Conservation (phyloP, 257 asterid species). For the Galeopsis tetrahit region DNA sequence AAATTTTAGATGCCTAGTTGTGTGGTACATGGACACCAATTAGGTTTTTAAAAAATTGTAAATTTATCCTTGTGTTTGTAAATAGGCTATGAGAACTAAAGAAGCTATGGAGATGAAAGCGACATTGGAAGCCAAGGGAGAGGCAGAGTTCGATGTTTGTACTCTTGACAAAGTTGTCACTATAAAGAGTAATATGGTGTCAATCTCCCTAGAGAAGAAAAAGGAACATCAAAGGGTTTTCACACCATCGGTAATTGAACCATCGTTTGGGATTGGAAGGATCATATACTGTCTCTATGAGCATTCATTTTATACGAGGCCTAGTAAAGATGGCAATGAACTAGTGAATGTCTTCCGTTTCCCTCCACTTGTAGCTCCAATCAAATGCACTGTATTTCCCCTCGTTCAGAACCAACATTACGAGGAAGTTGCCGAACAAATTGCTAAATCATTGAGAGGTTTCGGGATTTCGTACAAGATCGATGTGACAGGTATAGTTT, state of each 20-base stretch:
- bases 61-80: not conserved
- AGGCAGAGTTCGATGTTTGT: constrained; percentile 63
- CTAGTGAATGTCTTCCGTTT: constrained; percentile 71
- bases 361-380: constrained; percentile 73
- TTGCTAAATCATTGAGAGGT: constrained; percentile 55
- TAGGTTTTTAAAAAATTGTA: not conserved
- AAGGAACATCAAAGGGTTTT: constrained; percentile 79
- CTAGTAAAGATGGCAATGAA: constrained; percentile 75
- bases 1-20: not conserved
- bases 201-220: constrained; percentile 59
- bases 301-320: constrained; percentile 70
- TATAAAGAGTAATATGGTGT: constrained; percentile 64
- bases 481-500: constrained; percentile 68
- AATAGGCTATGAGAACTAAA: constrained; percentile 69
- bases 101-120: constrained; percentile 68
- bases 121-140: constrained; percentile 60
- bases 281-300: constrained; percentile 78
- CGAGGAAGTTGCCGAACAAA: constrained; percentile 57
- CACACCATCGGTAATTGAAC: constrained; percentile 82
- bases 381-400: constrained; percentile 84
- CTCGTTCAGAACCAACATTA: constrained; percentile 68
- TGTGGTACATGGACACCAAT: not conserved
- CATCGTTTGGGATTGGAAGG: constrained; percentile 86
- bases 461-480: constrained; percentile 73
- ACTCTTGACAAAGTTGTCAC: constrained; percentile 61